Base-by-base conservation (phyloP, 495 filamentous ascomycete genomes). In the Talaromyces trachyspermus region DNA sequence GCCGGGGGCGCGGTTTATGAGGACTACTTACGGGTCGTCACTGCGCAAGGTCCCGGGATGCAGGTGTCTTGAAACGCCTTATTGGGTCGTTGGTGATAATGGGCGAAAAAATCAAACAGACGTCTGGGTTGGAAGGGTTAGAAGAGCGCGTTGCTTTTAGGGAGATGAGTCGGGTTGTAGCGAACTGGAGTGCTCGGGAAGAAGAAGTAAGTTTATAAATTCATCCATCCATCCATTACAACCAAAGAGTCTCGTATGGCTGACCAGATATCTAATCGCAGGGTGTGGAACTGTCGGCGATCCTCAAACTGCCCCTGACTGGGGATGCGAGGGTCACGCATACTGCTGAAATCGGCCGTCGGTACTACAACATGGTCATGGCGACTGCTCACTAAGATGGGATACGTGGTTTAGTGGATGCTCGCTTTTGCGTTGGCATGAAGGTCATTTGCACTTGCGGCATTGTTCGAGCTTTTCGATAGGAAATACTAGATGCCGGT, bases 1-100 rank as follows among this genome's bases (percentile, higher is more conserved):
- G 63, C 74, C 17, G 89, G 87, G 11, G 91, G 88, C 9, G 77
- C 81, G 43, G 77, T 96, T 14, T 96, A 95, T 54, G 77, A 83
- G 39, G 84, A 91, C 47, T 96, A 84, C 63, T 70, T 94, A 17
- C 72, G 79, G 25, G 66, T 92, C 18, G 58, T 65, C 7, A 60
- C 69, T 22, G 59, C 64, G 12, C 53, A 65, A 48, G 59, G 52
- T 27, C 49, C 65, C 51, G 61, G 43, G 68, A 71, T 38, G 47
- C 63, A 24, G 61, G 59, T 44, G 62, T 80, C 9, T 58, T 86
- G 17, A 71, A 71, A 25, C 70, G 79, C 42, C 62, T 95, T 43
- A 66, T 83, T 9, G 72, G 76, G 39, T 77, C 81, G 12, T 67
- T 95, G 29, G 76, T 78, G 2, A 72, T 73, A 20, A 76, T 88